A percentile compares a stretch with the other conserved stretches of the same genome.
Conservation (phyloP, 805 yeast genomes). For the Saturnispora halmiae region DNA sequence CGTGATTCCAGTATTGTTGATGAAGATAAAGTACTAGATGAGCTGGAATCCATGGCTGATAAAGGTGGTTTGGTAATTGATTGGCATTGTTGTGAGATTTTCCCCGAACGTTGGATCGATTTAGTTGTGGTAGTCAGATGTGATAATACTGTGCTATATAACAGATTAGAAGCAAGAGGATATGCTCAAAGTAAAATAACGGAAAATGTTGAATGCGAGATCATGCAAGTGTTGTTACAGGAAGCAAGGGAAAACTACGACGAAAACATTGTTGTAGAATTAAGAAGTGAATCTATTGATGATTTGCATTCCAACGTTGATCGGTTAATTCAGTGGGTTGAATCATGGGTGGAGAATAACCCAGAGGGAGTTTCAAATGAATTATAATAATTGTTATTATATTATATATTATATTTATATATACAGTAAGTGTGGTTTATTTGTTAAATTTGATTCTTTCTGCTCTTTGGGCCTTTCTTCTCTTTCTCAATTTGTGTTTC, state of each 20-base stretch:
- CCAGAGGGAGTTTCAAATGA: constrained; percentile 52
- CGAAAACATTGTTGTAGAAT: constrained; percentile 72
- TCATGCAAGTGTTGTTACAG: constrained; percentile 81
- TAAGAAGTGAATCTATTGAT: constrained; percentile 61
- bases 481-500: constrained; percentile 93
- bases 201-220: constrained; percentile 93
- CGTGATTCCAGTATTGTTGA: constrained; percentile 85
- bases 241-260: constrained; percentile 83
- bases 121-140: constrained; percentile 83
- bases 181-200: constrained; percentile 75
- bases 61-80: constrained; percentile 87
- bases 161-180: constrained; percentile 65
- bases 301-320: constrained; percentile 78
- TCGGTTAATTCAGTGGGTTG: constrained; percentile 65
- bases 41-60: constrained; percentile 65
- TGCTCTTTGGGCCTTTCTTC: constrained; percentile 89
- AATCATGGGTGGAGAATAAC: constrained; percentile 62
- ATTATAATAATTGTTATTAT: constrained; percentile 18
- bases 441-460: constrained; percentile 59
- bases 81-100: constrained; percentile 96
- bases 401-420: neutral
- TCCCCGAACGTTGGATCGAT: constrained; percentile 89
- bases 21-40: constrained; percentile 81
- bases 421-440: constrained; percentile 13
- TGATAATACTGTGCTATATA: constrained; percentile 61